Evolutionary conservation across 2,329 filamentous ascomycete species (phyloP), one percentile per base, ranked within the genome.

Genomic region (Hypoxylon sp.): DNA sequence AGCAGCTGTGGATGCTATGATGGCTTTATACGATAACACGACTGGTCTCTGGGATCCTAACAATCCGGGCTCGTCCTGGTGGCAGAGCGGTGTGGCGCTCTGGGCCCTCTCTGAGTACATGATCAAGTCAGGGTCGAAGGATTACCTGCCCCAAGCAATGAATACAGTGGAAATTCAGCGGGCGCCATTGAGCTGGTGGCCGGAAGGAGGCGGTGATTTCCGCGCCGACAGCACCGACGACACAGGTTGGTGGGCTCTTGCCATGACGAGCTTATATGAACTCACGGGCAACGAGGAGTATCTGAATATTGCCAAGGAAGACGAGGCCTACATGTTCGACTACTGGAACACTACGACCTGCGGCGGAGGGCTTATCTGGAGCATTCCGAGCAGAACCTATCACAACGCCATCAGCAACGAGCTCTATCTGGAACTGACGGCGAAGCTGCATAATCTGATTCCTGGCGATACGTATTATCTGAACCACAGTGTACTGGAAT

Each of bases 191-290:
- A 47, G 66, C 0, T 79, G 78, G 76, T 81, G 79, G 78, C 78
- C 80, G 0, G 71, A 79, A 42, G 80, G 79, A 15, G 75, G 70
- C 13, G 81, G 80, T 19, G 71, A 78, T 42, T 82, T 82, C 69
- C 79, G 80, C 42, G 80, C 77, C 17, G 79, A 80, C 57, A 79
- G 77, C 57, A 82, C 80, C n/a, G 76, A 76, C 31, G 85, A 86
- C 69, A 82, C 83, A 69, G 80, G 83, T 15, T 86, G 85, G 85
- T 87, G 85, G 85, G 84, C 80, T 6, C 78, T 86, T 62, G 85
- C 81, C 6, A 82, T 84, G 80, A 82, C 85, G 19, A 79, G 82
- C 21, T 76, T 83, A 2, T 86, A 82, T 72, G 82, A 86, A 72
- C 75, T 84, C 13, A 86, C 84, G 0, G 75, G 78, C 0, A 76